phyloP scores from a whole-genome alignment of 768 basidiomycete species.

The Rubroboletus satanas region DNA sequence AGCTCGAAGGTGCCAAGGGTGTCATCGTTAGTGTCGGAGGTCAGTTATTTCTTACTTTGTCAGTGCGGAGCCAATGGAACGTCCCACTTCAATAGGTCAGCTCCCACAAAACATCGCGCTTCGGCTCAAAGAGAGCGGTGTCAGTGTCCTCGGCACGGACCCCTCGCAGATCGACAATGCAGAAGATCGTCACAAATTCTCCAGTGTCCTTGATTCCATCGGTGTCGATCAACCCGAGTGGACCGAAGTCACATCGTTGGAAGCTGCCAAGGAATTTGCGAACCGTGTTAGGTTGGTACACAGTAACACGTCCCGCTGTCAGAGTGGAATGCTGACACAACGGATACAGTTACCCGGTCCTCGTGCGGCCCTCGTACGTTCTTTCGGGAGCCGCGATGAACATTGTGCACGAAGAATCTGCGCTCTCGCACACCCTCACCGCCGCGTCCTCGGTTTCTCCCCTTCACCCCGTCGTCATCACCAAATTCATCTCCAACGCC shows the following conservation, averaged over 20 bases:
- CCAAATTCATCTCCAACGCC: conserved; percentile 97
- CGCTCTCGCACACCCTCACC: conserved; percentile 90
- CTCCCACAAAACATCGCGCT: conserved; percentile 98
- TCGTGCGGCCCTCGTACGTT: conserved; percentile 97
- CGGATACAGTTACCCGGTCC: conserved; percentile 80
- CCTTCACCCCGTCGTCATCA: conserved; percentile 95
- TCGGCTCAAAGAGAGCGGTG: conserved; percentile 83
- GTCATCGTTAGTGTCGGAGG: conserved; percentile 97
- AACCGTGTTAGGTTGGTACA: conserved; percentile 60
- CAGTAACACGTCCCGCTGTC: not conserved
- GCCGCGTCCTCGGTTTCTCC: conserved; percentile 96
- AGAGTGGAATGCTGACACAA: not conserved
- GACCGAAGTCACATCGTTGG: conserved; percentile 85
- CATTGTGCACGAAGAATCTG: conserved; percentile 89
- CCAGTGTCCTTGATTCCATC: conserved; percentile 88
- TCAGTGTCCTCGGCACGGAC: conserved; percentile 95
- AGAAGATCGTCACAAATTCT: conserved; percentile 99
- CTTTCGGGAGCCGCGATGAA: conserved; percentile 99
- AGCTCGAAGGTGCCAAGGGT: conserved; percentile 88
- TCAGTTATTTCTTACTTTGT: conserved; percentile 33
- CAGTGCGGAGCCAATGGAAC: not conserved
- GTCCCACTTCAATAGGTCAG: conserved; percentile 59
- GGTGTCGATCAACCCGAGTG: conserved; percentile 97
- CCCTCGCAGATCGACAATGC: conserved; percentile 94
- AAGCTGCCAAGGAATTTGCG: conserved; percentile 90